Base-by-base conservation (phyloP, 192 early-diverging fungal species). In the Radiomyces spectabilis region DNA sequence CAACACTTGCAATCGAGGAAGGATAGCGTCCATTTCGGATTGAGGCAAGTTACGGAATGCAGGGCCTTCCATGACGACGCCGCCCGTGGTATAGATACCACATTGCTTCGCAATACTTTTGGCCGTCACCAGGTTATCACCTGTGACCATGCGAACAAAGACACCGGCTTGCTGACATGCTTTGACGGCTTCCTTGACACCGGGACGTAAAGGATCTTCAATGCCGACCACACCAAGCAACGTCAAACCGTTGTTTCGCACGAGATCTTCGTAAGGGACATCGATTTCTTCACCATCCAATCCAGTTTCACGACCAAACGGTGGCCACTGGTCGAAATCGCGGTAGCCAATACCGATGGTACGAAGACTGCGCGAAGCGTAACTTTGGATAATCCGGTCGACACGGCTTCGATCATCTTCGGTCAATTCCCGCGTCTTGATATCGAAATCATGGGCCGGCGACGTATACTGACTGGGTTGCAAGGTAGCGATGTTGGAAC, bases 101-200 rank as follows among this genome's bases (percentile, higher is more conserved):
- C 94, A 95, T 59, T 92, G 86, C 8, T 77, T 85, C 29, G 95
- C 97, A 68, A 99, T 99, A 5, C 92, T 86, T 33, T 85, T 81
- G 2, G 97, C 97, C 1, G 97, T 99, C 1, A 86, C 69, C 42
- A 92, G 51, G 60, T 96, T 96, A 75, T 99, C 97, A 44, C 97
- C 97, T 1, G 97, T 99, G 16, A 99, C 94, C 97, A 99, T 99
- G 12, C 95, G 86, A 41, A 99, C 91, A 72, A 86, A 80, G 25
- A 99, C 88, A 42, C 97, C 94, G 21, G 97, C 97, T 26, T 79
- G 76, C 63, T 85, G 84, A 66, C 94, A 98, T 16, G 75, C 66
- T n/a, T 75, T 65, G 30, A 99, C 97, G 27, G 94, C 93, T 54
- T 86, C 89, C 4, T 86, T 82, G 2, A 99, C 97, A 46, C 94